Evolutionary conservation across 257 asterid genomes (phyloP).

Genomic region (Solanum virginianum): DNA sequence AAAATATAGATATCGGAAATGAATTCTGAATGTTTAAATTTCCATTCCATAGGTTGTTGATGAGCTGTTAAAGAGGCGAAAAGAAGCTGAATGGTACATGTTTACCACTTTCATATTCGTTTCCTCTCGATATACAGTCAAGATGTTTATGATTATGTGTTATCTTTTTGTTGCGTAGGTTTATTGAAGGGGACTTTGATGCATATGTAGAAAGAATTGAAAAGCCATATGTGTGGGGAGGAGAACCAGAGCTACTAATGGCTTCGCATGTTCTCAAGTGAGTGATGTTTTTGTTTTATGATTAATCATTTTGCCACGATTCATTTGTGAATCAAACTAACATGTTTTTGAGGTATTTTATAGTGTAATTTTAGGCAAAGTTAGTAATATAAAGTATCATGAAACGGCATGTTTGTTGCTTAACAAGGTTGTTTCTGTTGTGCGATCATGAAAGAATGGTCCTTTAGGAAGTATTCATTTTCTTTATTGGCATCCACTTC

Average conservation of each 20-base stretch:
- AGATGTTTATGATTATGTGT: background rate
- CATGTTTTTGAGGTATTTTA: background rate
- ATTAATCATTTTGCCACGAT: background rate
- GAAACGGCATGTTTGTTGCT: background rate
- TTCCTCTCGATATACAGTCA: background rate
- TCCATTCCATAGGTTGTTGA: constrained; percentile 47
- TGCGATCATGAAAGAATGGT: background rate
- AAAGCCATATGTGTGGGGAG: constrained; percentile 82
- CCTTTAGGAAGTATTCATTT: background rate
- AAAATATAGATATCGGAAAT: background rate
- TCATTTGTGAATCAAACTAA: background rate
- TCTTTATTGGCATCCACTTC: background rate
- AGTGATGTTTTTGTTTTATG: constrained; percentile 6
- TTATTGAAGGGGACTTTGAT: constrained; percentile 77
- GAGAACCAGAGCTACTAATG: constrained; percentile 84
- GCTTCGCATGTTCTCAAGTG: constrained; percentile 78
- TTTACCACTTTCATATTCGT: background rate
- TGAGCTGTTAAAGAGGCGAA: constrained; percentile 69
- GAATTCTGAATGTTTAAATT: background rate
- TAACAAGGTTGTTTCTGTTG: background rate
- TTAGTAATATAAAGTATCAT: background rate
- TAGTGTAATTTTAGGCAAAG: background rate
- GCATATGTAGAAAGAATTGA: constrained; percentile 53
- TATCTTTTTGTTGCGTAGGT: constrained; percentile 19
- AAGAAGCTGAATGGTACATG: constrained; percentile 64